Evolutionary conservation across 257 asterid genomes (phyloP).

Genomic region (Gardenia jasminoides): DNA sequence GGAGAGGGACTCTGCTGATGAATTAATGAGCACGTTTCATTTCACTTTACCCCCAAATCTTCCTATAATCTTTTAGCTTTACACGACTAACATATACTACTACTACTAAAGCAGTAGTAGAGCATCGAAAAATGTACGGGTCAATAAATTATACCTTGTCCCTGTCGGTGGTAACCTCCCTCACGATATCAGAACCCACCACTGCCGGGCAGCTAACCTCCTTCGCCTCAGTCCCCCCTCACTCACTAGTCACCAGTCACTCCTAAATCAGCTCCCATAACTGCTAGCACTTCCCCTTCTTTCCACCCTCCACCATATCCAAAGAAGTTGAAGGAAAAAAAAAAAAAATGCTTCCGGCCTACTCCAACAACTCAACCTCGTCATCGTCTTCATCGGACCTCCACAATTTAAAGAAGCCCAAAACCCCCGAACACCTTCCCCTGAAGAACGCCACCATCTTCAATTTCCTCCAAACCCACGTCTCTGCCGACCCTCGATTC

Average conservation of each 20-base stretch:
- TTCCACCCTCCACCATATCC: neutral
- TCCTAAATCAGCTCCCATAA: neutral
- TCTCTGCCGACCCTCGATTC: slow-evolving; percentile 52
- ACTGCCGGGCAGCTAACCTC: too few relatives aligned
- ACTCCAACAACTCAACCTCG: neutral
- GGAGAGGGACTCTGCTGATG: neutral
- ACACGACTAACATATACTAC: too few relatives aligned
- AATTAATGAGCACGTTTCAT: neutral
- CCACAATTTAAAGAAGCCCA: slow-evolving; percentile 23
- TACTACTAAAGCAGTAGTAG: too few relatives aligned
- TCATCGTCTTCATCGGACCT: slow-evolving; percentile 7
- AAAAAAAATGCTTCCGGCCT: slow-evolving; percentile 15
- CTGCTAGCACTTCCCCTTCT: neutral
- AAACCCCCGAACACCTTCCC: slow-evolving; percentile 26
- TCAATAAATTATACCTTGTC: neutral
- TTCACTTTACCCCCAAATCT: neutral
- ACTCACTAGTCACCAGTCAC: neutral
- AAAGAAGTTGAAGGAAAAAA: neutral
- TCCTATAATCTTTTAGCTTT: slow-evolving; percentile 1
- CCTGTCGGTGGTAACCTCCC: slow-evolving; percentile 17
- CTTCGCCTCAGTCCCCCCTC: too few relatives aligned
- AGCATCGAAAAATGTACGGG: neutral
- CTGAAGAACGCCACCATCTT: slow-evolving; percentile 20
- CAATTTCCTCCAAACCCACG: slow-evolving; percentile 38
- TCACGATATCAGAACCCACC: neutral